These are phyloP conservation scores for Leersia perrieri DNA, from an alignment of 176 grass and related monocot genomes.

Conservation along the genomic window DNA sequence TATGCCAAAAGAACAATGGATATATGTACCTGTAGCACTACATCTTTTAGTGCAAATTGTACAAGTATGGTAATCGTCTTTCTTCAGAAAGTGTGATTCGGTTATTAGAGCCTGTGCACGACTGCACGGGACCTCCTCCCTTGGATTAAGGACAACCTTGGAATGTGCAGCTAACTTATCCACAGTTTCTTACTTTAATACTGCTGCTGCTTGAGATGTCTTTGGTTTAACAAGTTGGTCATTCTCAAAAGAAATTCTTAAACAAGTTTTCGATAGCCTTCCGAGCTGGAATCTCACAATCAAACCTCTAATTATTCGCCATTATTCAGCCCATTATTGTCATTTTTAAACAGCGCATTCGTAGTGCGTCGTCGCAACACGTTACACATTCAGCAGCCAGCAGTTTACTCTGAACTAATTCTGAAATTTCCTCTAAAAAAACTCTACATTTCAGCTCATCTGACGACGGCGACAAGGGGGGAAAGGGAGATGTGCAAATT, in stretches of 20 bases:
- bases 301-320: constrained; percentile 15
- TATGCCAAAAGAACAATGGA: not conserved
- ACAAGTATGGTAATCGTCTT: not conserved
- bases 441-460: not conserved
- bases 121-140: not conserved
- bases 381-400: not conserved
- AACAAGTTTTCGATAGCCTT: not conserved
- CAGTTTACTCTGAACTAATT: not conserved
- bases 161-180: constrained; percentile 27
- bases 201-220: not conserved
- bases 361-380: constrained; percentile 2
- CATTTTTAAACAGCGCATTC: not conserved
- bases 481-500: not conserved
- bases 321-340: not conserved
- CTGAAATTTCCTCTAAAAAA: not conserved
- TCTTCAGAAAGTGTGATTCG: constrained; percentile 9
- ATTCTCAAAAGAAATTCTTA: not conserved
- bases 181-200: not conserved
- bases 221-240: not conserved
- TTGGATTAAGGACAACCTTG: constrained; percentile 32
- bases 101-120: constrained; percentile 9
- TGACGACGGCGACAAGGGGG: not conserved
- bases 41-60: constrained; percentile 17
- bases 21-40: not conserved
- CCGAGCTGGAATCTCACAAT: constrained; percentile 14